Conservation (phyloP, 768 basidiomycete species). For the Gloeophyllum trabeum region DNA sequence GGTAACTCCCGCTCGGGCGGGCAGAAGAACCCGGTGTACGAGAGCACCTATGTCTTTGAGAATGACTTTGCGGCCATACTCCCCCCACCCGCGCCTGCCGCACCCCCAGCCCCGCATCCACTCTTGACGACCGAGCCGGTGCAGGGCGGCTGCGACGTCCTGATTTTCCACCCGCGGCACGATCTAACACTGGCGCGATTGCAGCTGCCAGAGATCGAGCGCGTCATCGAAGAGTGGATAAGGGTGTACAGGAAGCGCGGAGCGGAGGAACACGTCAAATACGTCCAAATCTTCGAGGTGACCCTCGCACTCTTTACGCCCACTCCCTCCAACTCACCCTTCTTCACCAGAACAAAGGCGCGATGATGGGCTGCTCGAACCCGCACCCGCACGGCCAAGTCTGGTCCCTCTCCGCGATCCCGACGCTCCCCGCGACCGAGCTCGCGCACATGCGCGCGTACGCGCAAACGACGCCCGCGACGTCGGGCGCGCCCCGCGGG, state of each 20-base stretch:
- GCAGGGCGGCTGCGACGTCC: slow-evolving; percentile 77
- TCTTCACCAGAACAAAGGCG: slow-evolving; percentile 73
- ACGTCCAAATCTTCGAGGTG: slow-evolving; percentile 90
- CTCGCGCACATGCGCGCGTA: slow-evolving; percentile 45
- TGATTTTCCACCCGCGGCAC: slow-evolving; percentile 80
- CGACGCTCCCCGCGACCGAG: slow-evolving; percentile 60
- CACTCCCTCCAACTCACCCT: neutral
- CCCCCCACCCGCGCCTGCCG: slow-evolving; percentile 42
- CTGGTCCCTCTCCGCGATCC: slow-evolving; percentile 70
- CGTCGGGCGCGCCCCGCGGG: slow-evolving; percentile 41
- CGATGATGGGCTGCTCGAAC: slow-evolving; percentile 93
- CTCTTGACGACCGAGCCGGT: slow-evolving; percentile 56
- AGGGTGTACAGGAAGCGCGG: slow-evolving; percentile 51
- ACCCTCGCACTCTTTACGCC: slow-evolving; percentile 5
- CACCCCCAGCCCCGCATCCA: slow-evolving; percentile 45
- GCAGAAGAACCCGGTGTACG: slow-evolving; percentile 52
- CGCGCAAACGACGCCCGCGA: slow-evolving; percentile 20
- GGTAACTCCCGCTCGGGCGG: slow-evolving; percentile 73
- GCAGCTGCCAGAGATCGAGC: slow-evolving; percentile 38
- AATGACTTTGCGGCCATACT: slow-evolving; percentile 82
- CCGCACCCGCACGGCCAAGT: slow-evolving; percentile 91
- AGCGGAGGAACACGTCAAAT: slow-evolving; percentile 52
- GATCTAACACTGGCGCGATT: slow-evolving; percentile 76
- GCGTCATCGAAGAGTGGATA: slow-evolving; percentile 67
- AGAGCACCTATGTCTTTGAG: slow-evolving; percentile 57